Evolutionary conservation across 1,139 yeast species (phyloP), one percentile per base, ranked within the genome.

Genomic region (Lodderomyces jiufengensis): DNA sequence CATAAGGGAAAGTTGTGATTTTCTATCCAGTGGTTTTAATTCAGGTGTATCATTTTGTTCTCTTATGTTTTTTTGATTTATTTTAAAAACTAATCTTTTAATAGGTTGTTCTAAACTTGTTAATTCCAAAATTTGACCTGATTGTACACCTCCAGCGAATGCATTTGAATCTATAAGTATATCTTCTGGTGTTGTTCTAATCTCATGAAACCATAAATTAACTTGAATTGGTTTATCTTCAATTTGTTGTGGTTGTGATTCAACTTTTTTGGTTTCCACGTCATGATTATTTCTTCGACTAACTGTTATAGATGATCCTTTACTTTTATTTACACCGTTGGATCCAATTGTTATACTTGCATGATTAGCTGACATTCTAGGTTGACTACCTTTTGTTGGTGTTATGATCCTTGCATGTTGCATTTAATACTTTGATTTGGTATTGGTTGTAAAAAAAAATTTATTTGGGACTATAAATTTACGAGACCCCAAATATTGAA

Each of bases 81-180:
- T 53, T 3, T 47, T 45, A 34, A 63, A 61, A 33, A 57, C 49
- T 18, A 63, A 46, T 24, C 48, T 45, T 31, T 44, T 45, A 9
- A 16, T 15, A 15, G 21, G 10, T 13, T 27, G 37, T 25, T 37
- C 44, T 15, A 43, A 20, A 12, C 38, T 36, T 27, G 38, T 47
- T 33, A 87, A 49, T 52, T 85, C 94, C 24, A 85, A 86, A 3
- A 85, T 64, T 51, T 83, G 86, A n/a, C 95, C 95, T 14, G 70
- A 76, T 38, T 65, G 65, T 27, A 65, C 54, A 1, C 83, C 76
- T 1, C 78, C 75, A 0, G 85, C 82, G 0, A 86, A 50, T 9
- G 74, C 59, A 2, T 63, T 55, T 24, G 78, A 58, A 49, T 86
- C 90, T 4, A 87, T 55, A 32, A 83, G 55, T 3, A 87, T 83